Evolutionary conservation across 768 basidiomycete species (phyloP).

Genomic region (Mycena galopus): DNA sequence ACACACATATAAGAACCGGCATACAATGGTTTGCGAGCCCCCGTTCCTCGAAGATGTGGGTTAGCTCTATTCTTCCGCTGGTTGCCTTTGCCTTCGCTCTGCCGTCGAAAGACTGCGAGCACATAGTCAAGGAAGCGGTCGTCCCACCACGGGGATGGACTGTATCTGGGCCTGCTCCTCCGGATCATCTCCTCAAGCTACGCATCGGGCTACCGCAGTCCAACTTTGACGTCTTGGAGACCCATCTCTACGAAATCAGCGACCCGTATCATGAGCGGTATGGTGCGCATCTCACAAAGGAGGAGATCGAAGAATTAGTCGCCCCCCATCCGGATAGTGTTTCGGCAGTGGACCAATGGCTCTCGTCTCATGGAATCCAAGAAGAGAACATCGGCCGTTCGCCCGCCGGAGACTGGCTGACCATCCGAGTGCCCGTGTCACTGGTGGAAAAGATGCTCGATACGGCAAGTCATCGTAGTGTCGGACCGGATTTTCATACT

Average conservation of each 20-base stretch:
- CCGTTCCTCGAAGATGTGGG: constrained; percentile 25
- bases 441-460: constrained; percentile 73
- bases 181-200: constrained; percentile 64
- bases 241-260: constrained; percentile 67
- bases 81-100: constrained; percentile 17
- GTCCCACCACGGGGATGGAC: constrained; percentile 65
- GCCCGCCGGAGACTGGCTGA: constrained; percentile 70
- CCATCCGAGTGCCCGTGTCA: constrained; percentile 63
- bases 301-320: constrained; percentile 67
- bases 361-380: constrained; percentile 62
- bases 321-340: constrained; percentile 66
- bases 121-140: constrained; percentile 32
- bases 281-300: constrained; percentile 71
- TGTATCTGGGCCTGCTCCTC: constrained; percentile 57
- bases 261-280: constrained; percentile 69
- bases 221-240: constrained; percentile 64
- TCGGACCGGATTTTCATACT: constrained; percentile 18
- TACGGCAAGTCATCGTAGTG: constrained; percentile 41
- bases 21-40: not conserved
- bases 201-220: constrained; percentile 70
- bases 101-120: constrained; percentile 27
- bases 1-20: not conserved
- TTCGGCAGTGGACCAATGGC: constrained; percentile 68
- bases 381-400: constrained; percentile 52
- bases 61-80: constrained; percentile 24